Percentiles rank a stretch among this genome's conserved stretches.
These are phyloP conservation scores for Euphrasia confusa DNA, from an alignment of 257 asterid genomes.

Conservation along the genomic window DNA sequence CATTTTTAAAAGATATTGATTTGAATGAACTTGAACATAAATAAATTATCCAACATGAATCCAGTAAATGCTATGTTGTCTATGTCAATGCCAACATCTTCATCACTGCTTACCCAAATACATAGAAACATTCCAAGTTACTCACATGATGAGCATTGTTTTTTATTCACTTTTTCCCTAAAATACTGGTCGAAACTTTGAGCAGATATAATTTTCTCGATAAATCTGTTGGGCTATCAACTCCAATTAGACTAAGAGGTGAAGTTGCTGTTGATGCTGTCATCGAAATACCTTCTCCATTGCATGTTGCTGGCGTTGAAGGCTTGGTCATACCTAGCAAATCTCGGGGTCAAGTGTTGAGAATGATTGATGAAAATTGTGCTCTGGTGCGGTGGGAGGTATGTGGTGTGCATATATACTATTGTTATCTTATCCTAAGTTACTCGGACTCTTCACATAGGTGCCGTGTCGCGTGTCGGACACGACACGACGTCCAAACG, in stretches of 20 bases:
- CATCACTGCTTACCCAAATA: slow-evolving; percentile 6
- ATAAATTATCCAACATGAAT: slow-evolving; percentile 17
- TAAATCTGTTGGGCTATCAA: slow-evolving; percentile 76
- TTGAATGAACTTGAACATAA: slow-evolving; percentile 10
- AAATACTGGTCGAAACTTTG: slow-evolving; percentile 17
- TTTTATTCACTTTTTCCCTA: neutral
- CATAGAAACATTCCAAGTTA: slow-evolving; percentile 17
- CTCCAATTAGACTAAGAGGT: slow-evolving; percentile 56
- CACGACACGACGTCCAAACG: too few relatives aligned
- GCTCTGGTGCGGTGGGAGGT: slow-evolving; percentile 99
- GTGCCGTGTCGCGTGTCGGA: too few relatives aligned
- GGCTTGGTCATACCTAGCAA: slow-evolving; percentile 74
- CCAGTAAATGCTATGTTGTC: slow-evolving; percentile 1
- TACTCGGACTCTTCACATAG: too few relatives aligned
- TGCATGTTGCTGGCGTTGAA: slow-evolving; percentile 65
- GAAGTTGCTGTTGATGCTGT: slow-evolving; percentile 43
- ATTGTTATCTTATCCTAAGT: slow-evolving; percentile 16
- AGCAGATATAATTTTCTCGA: slow-evolving; percentile 83
- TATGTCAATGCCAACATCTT: neutral
- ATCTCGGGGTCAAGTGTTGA: slow-evolving; percentile 75
- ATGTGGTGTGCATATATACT: slow-evolving; percentile 17
- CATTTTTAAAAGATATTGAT: neutral
- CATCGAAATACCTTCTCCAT: slow-evolving; percentile 45
- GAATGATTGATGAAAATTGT: slow-evolving; percentile 53
- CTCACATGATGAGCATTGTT: slow-evolving; percentile 11